Percentiles rank a stretch among this genome's conserved stretches.
These are phyloP conservation scores for Mimosa bimucronata DNA, from an alignment of 306 rosid species.

Conservation along the genomic window DNA sequence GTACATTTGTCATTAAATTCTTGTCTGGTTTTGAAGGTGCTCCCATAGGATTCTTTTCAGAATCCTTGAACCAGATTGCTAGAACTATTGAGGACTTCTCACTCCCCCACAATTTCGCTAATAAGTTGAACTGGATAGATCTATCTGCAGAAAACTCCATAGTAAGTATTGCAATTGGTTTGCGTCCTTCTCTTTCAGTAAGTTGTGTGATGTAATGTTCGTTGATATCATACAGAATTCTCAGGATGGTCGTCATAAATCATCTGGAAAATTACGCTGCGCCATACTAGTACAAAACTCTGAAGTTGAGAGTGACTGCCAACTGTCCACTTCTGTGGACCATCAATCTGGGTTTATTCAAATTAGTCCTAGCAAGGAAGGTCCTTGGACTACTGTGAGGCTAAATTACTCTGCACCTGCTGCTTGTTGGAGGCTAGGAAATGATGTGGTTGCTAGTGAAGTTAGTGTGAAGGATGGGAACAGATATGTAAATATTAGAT, in stretches of 20 bases:
- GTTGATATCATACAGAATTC: conserved; percentile 38
- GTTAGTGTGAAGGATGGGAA: conserved; percentile 83
- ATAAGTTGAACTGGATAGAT: conserved; percentile 64
- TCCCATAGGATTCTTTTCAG: conserved; percentile 79
- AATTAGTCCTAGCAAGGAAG: conserved; percentile 91
- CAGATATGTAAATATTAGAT: conserved; percentile 83
- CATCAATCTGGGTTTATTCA: conserved; percentile 85
- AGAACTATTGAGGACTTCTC: conserved; percentile 54
- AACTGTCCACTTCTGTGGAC: conserved; percentile 39
- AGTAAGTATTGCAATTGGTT: conserved; percentile 45
- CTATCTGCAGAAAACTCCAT: conserved; percentile 53
- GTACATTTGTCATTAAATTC: conserved; percentile 16
- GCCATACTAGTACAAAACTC: conserved; percentile 61
- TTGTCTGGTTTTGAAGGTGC: conserved; percentile 58
- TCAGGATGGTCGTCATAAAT: conserved; percentile 47
- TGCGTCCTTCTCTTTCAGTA: not conserved
- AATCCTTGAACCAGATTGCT: conserved; percentile 72
- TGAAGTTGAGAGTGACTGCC: conserved; percentile 54
- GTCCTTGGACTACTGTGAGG: conserved; percentile 98
- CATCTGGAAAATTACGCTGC: conserved; percentile 62
- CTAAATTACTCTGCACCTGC: conserved; percentile 92
- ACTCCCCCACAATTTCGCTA: conserved; percentile 40
- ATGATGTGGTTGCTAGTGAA: conserved; percentile 95
- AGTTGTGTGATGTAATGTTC: conserved; percentile 21
- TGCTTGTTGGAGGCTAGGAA: conserved; percentile 98